Conservation (phyloP, 441 rosid genomes). For the Gossypium gossypioides region DNA sequence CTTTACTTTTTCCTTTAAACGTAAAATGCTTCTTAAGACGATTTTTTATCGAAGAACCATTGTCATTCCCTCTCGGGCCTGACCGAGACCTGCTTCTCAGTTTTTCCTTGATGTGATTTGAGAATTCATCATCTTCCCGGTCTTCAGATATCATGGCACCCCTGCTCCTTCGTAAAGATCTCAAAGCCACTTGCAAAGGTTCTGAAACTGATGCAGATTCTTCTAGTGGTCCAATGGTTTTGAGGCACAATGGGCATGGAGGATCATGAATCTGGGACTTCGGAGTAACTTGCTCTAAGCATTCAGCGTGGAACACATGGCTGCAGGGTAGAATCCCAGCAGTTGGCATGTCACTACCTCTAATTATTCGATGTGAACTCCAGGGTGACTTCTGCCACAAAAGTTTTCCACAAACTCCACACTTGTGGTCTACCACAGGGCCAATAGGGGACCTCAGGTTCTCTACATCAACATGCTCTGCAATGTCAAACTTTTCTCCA, state of each 20-base stretch:
- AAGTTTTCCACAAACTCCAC: conserved; percentile 63
- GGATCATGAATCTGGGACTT: conserved; percentile 60
- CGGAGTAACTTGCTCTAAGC: conserved; percentile 73
- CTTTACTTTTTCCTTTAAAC: conserved; percentile 33
- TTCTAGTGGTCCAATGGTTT: conserved; percentile 33
- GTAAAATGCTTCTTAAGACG: conserved; percentile 43
- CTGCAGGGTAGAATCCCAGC: conserved; percentile 72
- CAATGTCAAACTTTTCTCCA: conserved; percentile 40
- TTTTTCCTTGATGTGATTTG: conserved; percentile 27
- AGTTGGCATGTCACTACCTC: conserved; percentile 65
- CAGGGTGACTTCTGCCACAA: conserved; percentile 77
- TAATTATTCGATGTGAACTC: conserved; percentile 64
- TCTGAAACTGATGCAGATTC: conserved; percentile 45
- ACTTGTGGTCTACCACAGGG: conserved; percentile 36
- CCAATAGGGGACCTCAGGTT: conserved; percentile 27
- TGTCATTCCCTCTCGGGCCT: conserved; percentile 14
- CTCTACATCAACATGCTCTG: conserved; percentile 33
- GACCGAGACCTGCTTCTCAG: conserved; percentile 28
- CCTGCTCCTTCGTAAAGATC: conserved; percentile 49
- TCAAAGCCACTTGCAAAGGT: conserved; percentile 58
- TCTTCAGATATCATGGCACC: conserved; percentile 35
- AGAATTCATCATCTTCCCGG: conserved; percentile 25
- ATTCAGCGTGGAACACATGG: conserved; percentile 82
- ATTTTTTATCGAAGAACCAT: conserved; percentile 33
- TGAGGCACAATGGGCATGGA: conserved; percentile 63